Percentiles rank a stretch among this genome's conserved stretches.
Conservation (phyloP, 1,284 basidiomycete species). For the Cutaneotrichosporon mucoides region DNA sequence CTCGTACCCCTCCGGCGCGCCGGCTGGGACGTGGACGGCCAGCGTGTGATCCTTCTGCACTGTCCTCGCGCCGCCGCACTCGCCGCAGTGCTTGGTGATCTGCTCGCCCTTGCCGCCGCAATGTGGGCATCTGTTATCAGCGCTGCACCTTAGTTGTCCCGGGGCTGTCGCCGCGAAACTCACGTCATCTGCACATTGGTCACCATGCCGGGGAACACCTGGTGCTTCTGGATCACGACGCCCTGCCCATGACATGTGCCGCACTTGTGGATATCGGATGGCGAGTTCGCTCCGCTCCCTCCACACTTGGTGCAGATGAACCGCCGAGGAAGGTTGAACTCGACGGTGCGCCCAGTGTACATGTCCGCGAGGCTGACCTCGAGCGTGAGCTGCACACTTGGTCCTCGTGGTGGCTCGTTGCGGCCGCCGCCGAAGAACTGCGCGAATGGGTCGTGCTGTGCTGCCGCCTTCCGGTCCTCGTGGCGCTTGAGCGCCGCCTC, state of each 20-base stretch:
- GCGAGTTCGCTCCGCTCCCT: conserved; percentile 83
- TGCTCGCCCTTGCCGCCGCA: conserved; percentile 77
- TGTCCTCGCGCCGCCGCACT: conserved; percentile 77
- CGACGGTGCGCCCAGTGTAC: conserved; percentile 76
- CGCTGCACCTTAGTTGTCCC: background rate
- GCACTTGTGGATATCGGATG: conserved; percentile 77
- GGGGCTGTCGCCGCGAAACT: conserved; percentile 16
- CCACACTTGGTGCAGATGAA: conserved; percentile 90
- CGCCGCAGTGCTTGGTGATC: conserved; percentile 69
- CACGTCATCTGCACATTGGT: conserved; percentile 52
- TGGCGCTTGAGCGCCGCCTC: conserved; percentile 88
- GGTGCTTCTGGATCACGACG: conserved; percentile 77
- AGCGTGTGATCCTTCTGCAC: conserved; percentile 61
- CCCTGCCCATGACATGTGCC: conserved; percentile 76
- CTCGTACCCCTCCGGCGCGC: conserved; percentile 86
- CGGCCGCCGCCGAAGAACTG: conserved; percentile 77
- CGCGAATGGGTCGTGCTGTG: conserved; percentile 86
- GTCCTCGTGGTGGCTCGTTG: conserved; percentile 68
- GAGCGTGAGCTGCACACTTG: conserved; percentile 76
- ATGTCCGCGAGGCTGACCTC: conserved; percentile 81
- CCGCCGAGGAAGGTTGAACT: conserved; percentile 85
- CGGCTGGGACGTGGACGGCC: conserved; percentile 72
- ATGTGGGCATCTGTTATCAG: conserved; percentile 61
- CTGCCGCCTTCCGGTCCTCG: conserved; percentile 62
- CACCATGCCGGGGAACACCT: conserved; percentile 93